These are phyloP conservation scores for Leccinum pachyderme DNA, from an alignment of 1,284 basidiomycete genomes.

Conservation along the genomic window DNA sequence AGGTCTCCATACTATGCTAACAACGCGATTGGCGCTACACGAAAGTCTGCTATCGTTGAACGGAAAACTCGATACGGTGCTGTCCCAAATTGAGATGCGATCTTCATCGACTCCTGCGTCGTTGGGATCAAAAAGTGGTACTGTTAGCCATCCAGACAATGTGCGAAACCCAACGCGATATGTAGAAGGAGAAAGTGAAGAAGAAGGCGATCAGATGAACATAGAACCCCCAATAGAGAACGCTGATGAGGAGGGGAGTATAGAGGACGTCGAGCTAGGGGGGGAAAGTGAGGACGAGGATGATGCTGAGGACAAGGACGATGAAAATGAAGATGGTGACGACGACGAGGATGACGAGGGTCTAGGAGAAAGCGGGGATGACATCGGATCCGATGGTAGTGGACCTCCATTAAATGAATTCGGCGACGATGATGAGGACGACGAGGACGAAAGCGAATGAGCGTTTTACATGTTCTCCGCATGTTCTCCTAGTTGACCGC, in stretches of 20 bases:
- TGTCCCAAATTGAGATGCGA: conserved; percentile 90
- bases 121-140: conserved; percentile 42
- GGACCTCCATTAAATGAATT: conserved; percentile 58
- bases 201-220: conserved; percentile 65
- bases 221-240: conserved; percentile 64
- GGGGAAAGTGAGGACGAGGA: conserved; percentile 55
- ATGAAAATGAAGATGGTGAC: conserved; percentile 47
- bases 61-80: conserved; percentile 89
- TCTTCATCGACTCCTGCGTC: conserved; percentile 61
- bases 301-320: conserved; percentile 50
- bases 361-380: conserved; percentile 47
- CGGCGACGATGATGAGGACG: conserved; percentile 67
- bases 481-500: neutral
- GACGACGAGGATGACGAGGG: conserved; percentile 23
- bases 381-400: conserved; percentile 52
- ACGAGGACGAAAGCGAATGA: conserved; percentile 56
- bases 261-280: conserved; percentile 68
- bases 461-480: neutral
- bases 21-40: conserved; percentile 78
- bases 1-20: conserved; percentile 80
- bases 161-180: conserved; percentile 52
- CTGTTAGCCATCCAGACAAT: conserved; percentile 28
- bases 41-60: conserved; percentile 84
- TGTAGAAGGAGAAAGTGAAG: conserved; percentile 77
- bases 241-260: conserved; percentile 62